Conservation (phyloP, 352 stramenopile species). For the Pythium rhizo-oryzae region DNA sequence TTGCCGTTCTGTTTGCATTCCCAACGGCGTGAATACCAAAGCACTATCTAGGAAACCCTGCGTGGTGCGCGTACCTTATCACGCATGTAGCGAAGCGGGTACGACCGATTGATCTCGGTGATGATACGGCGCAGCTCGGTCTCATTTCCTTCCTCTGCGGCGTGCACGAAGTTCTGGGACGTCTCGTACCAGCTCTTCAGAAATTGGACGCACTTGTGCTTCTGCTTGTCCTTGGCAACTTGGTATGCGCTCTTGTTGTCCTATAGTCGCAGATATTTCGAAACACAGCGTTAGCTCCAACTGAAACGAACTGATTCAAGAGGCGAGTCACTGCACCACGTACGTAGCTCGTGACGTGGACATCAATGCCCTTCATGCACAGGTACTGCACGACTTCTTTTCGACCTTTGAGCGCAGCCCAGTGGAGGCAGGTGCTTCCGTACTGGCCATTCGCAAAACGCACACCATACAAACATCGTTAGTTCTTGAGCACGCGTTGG, state of each 20-base stretch:
- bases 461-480: background rate
- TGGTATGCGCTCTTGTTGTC: constrained; percentile 91
- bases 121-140: constrained; percentile 83
- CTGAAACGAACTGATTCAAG: background rate
- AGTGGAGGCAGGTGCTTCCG: constrained; percentile 84
- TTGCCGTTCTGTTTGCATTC: constrained; percentile 68
- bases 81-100: constrained; percentile 77
- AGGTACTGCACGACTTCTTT: constrained; percentile 91
- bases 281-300: background rate
- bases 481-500: background rate
- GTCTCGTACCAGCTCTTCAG: constrained; percentile 89
- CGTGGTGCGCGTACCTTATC: constrained; percentile 61
- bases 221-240: constrained; percentile 89
- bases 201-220: constrained; percentile 87
- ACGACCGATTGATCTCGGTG: constrained; percentile 75
- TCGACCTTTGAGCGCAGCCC: constrained; percentile 78
- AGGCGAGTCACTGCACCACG: constrained; percentile 17
- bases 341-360: constrained; percentile 90
- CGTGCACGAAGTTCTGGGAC: constrained; percentile 84
- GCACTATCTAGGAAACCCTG: background rate
- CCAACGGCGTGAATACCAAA: background rate
- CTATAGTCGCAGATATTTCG: constrained; percentile 38
- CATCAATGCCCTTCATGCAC: constrained; percentile 88
- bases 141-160: constrained; percentile 79
- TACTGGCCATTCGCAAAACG: constrained; percentile 71